phyloP scores from a whole-genome alignment of 345 rosid genomes.

The Camelina laxa region DNA sequence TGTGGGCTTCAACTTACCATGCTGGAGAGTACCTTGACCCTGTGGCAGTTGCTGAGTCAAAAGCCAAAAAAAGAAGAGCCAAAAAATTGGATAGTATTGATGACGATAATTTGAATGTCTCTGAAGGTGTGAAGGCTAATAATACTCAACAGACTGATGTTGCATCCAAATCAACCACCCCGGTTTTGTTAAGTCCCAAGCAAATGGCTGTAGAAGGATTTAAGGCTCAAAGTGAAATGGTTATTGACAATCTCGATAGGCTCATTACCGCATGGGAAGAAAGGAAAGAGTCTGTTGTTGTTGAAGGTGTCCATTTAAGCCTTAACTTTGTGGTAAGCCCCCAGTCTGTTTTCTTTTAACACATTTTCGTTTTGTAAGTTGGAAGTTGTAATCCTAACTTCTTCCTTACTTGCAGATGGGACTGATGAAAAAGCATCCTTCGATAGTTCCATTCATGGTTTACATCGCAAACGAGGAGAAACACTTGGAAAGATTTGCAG shows the following conservation, averaged over 20 bases:
- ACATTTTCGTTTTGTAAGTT: neutral
- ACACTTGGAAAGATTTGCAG: conserved; percentile 98
- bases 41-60: conserved; percentile 92
- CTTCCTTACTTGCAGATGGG: conserved; percentile 73
- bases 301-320: conserved; percentile 98
- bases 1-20: conserved; percentile 99
- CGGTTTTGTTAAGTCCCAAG: conserved; percentile 68
- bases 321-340: conserved; percentile 94
- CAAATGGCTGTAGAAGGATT: conserved; percentile 97
- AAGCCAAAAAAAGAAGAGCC: conserved; percentile 73
- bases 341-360: neutral
- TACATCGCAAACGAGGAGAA: conserved; percentile 94
- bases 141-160: conserved; percentile 45
- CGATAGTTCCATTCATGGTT: conserved; percentile 96
- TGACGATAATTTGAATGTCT: conserved; percentile 52
- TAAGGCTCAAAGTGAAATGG: conserved; percentile 99
- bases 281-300: conserved; percentile 93
- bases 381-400: neutral
- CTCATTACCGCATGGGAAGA: conserved; percentile 97
- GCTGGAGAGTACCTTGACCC: conserved; percentile 96
- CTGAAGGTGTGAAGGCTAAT: conserved; percentile 50
- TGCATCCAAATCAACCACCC: conserved; percentile 43
- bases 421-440: conserved; percentile 98
- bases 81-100: conserved; percentile 64
- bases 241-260: conserved; percentile 97